Conservation (phyloP, 306 rosid species). For the Sphenostylis stenocarpa region DNA sequence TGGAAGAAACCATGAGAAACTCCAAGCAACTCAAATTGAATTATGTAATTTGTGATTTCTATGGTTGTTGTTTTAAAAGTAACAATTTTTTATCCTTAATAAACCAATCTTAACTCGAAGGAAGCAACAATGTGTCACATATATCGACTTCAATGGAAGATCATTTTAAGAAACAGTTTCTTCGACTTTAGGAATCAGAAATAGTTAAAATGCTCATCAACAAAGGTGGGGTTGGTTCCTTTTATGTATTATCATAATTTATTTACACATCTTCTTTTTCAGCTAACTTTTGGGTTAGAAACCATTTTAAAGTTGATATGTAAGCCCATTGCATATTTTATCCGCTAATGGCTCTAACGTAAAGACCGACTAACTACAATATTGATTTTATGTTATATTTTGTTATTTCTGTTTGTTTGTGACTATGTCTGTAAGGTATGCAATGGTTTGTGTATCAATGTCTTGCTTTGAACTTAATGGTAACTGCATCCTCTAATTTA, state of each 20-base stretch:
- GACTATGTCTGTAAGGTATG: not conserved
- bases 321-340: not conserved
- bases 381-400: conserved; percentile 11
- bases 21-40: too few species aligned
- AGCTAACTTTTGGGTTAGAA: not conserved
- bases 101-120: too few species aligned
- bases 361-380: not conserved
- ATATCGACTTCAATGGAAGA: too few species aligned
- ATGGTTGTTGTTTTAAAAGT: too few species aligned
- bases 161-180: too few species aligned
- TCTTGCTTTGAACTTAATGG: conserved; percentile 19
- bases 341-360: not conserved
- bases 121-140: too few species aligned
- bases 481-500: conserved; percentile 32
- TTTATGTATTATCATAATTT: not conserved
- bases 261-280: not conserved
- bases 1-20: too few species aligned
- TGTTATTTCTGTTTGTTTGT: not conserved
- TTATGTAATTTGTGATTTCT: too few species aligned
- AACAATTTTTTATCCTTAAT: too few species aligned
- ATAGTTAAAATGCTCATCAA: too few species aligned
- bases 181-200: too few species aligned
- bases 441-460: not conserved
- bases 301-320: not conserved
- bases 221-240: not conserved